Base-by-base conservation (phyloP, 805 yeast genomes). In the Starmera amethionina region DNA sequence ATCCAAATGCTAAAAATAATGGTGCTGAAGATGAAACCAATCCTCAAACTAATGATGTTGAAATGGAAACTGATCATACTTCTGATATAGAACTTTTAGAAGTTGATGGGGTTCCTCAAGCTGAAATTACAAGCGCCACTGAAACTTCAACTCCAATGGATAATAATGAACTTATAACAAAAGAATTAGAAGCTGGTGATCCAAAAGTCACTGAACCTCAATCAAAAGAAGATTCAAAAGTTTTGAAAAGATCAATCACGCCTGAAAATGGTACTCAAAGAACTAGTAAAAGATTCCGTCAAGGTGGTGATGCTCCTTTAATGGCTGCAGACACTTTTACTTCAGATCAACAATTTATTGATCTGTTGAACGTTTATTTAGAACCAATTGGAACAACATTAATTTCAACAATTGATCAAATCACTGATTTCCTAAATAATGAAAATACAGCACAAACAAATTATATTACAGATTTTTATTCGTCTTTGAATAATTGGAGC, bases 261-360 rank as follows among this genome's bases (percentile, higher is more conserved):
- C 53, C 48, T 6, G 57, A 45, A 34, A 54, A 51, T 31, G 48
- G 50, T 5, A 55, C 55, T 11, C 67, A 60, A 37, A 49, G 72
- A 43, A 48, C 60, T 8, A 68, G 72, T 42, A 70, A 68, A 46
- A 46, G 73, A 19, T 59, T 63, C 38, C 58, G 61, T 35, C 64
- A 58, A 15, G 55, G 50, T 25, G 62, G 60, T 9, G 47, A 45
- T 12, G 15, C 6, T 13, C 8, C 30, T 18, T 9, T 13, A 14
- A 8, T 34, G 14, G 7, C 30, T 4, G 5, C 28, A 9, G 36
- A 34, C 13, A 10, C 16, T 13, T 22, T 34, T 11, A 8, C 22
- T 8, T 9, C 12, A 19, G 16, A 22, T 4, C 19, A 34, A 14
- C 36, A 34, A 13, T 34, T n/a, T 30, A 30, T 30, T 30, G 32